Evolutionary conservation across 352 stramenopile genomes (phyloP), one percentile per base, ranked within the genome.

Genomic region (Globisporangium orthogonon): DNA sequence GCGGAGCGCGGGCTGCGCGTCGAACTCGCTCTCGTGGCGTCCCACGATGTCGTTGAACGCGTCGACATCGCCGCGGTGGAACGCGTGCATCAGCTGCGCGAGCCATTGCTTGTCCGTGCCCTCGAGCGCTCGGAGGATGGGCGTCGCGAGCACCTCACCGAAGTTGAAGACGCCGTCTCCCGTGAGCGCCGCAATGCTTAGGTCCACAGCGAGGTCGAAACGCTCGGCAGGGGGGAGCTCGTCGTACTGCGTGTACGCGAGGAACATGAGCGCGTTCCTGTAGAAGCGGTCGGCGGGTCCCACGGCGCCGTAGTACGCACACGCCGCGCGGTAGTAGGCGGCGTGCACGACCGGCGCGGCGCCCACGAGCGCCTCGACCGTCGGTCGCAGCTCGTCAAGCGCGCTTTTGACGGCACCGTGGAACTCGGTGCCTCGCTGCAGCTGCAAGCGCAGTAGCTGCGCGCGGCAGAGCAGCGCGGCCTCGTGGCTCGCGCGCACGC

Each of bases 141-240:
- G 94, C 44, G 96, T 98, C 37, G 90, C 86, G 61, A 98, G 86
- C 60, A 99, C 91, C 91, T 99, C 95, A 47, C 96, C 96, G 68
- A 99, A 98, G 78, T 99, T 98, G 76, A 98, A 99, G 2, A 99
- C 95, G 18, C 93, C 91, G 47, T 98, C 92, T 44, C 94, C 97
- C 18, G 95, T 98, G 43, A 99, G 79, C 39, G 97, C 96, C 9
- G 97, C 94, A 46, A 99, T 83, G 73, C 83, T 94, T 54, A 99
- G 84, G 78, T 98, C 96, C 14, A 96, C 85, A 0, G 96, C 95
- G 48, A 98, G 63, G 18, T 88, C 69, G 55, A 92, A 94, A 43
- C 87, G 76, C 52, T 97, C 87, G 15, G 84, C 67, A 2, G 72
- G 56, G 7, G 76, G 75, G 58, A 98, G 87, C 49, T 90, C 77